Conservation (phyloP, 2,329 filamentous ascomycete species). For the Tricladium varicosporioides region DNA sequence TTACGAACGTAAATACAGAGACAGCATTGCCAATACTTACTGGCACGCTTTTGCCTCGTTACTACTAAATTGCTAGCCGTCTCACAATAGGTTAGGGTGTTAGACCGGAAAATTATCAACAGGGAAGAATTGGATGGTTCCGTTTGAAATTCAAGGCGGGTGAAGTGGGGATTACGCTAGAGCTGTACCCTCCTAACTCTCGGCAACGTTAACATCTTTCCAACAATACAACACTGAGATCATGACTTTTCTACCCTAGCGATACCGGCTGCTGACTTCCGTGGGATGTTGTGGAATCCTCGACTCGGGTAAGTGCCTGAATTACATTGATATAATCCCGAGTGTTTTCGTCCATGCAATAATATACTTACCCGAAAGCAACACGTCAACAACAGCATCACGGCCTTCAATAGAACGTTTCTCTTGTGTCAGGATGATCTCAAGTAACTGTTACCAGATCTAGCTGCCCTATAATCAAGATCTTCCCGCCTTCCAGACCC, state of each 20-base stretch:
- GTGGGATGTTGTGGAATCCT: background rate
- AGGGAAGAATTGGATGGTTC: background rate
- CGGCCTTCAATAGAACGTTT: background rate
- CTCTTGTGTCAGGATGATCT: background rate
- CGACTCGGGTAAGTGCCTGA: background rate
- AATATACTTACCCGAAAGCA: background rate
- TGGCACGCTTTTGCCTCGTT: too few relatives aligned
- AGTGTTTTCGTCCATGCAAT: background rate
- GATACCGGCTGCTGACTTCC: background rate
- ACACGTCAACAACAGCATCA: background rate
- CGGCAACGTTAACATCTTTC: background rate
- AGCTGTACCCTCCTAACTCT: background rate
- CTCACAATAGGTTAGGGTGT: background rate
- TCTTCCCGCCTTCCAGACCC: background rate
- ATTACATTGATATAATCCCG: background rate
- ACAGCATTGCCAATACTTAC: background rate
- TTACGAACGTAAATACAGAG: background rate
- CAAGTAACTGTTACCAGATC: background rate
- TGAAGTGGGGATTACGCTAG: background rate
- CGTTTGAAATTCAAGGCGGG: background rate
- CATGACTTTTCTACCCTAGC: background rate
- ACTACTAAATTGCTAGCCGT: background rate
- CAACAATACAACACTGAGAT: background rate
- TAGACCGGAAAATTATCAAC: background rate
- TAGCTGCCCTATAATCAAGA: background rate